Evolutionary conservation across 306 rosid species (phyloP).

Genomic region (Lathyrus aphaca): DNA sequence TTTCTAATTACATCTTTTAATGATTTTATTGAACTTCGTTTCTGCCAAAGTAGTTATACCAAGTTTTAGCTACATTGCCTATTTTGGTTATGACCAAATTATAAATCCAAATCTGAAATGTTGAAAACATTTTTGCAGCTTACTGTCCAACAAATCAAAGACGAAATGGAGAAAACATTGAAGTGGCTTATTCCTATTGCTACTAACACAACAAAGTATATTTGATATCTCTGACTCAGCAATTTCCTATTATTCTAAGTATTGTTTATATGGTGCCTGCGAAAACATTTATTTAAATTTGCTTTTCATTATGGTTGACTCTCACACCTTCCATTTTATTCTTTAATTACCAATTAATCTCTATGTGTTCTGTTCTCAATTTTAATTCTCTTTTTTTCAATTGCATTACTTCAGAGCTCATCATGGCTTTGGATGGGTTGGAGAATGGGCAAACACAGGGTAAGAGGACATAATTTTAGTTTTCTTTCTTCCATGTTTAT

Average conservation of each 20-base stretch:
- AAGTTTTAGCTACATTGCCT: slow-evolving; percentile 30
- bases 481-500: slow-evolving; percentile 23
- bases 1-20: slow-evolving; percentile 4
- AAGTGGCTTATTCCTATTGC: slow-evolving; percentile 98
- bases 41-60: slow-evolving; percentile 19
- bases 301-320: slow-evolving; percentile 22
- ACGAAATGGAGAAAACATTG: slow-evolving; percentile 93
- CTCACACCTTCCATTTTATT: not conserved
- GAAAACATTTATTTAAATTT: slow-evolving; percentile 29
- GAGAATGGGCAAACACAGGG: slow-evolving; percentile 99
- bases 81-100: slow-evolving; percentile 26
- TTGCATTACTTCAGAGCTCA: slow-evolving; percentile 73
- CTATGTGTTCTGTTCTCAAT: slow-evolving; percentile 18
- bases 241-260: slow-evolving; percentile 17
- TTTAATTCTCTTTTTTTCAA: slow-evolving; percentile 33
- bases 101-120: slow-evolving; percentile 34
- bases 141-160: slow-evolving; percentile 85
- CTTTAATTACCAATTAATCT: slow-evolving; percentile 10
- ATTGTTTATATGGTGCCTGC: slow-evolving; percentile 31
- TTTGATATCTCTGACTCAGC: slow-evolving; percentile 32
- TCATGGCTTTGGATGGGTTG: slow-evolving; percentile 99
- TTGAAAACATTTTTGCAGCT: slow-evolving; percentile 61
- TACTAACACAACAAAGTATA: slow-evolving; percentile 86
- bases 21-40: slow-evolving; percentile 30
- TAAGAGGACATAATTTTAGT: slow-evolving; percentile 51